A percentile compares a stretch with the other conserved stretches of the same genome.
phyloP scores from a whole-genome alignment of 2,329 filamentous ascomycete species.

The Aureobasidium sp. region DNA sequence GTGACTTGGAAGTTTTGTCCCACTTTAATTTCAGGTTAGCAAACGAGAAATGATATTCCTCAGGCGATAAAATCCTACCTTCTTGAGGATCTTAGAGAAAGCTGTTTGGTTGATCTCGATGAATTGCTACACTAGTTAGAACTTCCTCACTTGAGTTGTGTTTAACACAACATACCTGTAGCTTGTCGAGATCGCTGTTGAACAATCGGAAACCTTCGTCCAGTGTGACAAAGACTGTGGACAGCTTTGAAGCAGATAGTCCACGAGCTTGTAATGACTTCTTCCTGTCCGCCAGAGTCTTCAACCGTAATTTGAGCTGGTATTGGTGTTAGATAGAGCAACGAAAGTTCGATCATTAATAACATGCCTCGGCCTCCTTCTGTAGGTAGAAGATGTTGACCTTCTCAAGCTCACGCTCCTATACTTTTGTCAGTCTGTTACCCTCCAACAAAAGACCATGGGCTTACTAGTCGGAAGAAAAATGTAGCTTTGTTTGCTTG shows the following conservation, averaged over 20 bases:
- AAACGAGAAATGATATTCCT: not conserved
- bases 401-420: constrained; percentile 97
- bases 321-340: constrained; percentile 1
- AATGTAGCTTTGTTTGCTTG: constrained; percentile 98
- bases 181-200: constrained; percentile 90
- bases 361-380: constrained; percentile 86
- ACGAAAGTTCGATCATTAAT: constrained; percentile 17
- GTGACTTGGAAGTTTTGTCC: constrained; percentile 96
- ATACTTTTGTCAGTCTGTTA: constrained; percentile 14
- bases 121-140: constrained; percentile 61
- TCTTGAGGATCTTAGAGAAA: constrained; percentile 98
- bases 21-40: constrained; percentile 48
- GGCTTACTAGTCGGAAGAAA: constrained; percentile 81
- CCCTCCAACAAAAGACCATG: not conserved
- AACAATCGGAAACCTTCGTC: constrained; percentile 98
- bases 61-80: constrained; percentile 45
- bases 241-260: constrained; percentile 70
- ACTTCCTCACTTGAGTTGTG: constrained; percentile 10
- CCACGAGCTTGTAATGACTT: constrained; percentile 72
- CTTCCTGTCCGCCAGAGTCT: constrained; percentile 92
- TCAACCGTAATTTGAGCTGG: constrained; percentile 88
- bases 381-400: constrained; percentile 97
- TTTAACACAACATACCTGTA: constrained; percentile 49
- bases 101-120: constrained; percentile 97
- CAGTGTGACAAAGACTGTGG: constrained; percentile 87